Conservation (phyloP, 257 asterid genomes). For the Mitragyna speciosa region DNA sequence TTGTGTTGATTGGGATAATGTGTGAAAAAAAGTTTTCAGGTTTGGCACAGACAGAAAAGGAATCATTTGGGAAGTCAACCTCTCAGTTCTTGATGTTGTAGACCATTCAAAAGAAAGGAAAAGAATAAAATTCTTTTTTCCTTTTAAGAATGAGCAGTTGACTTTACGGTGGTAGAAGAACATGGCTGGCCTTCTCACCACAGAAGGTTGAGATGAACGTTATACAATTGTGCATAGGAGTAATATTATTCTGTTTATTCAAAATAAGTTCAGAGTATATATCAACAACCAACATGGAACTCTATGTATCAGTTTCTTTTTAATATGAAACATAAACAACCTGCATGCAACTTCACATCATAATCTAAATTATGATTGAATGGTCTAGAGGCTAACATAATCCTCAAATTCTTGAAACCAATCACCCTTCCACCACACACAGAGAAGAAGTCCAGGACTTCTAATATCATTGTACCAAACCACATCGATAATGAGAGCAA, state of each 20-base stretch:
- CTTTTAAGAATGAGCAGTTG: neutral
- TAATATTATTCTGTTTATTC: no score
- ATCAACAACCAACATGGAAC: neutral
- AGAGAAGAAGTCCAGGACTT: neutral
- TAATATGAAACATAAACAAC: neutral
- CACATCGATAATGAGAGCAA: neutral
- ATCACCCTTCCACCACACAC: neutral
- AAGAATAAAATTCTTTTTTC: neutral
- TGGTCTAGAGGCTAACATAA: neutral
- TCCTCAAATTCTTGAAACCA: neutral
- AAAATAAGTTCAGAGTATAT: no score
- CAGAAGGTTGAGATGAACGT: neutral
- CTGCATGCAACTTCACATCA: neutral
- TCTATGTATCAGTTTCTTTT: neutral
- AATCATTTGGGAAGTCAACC: neutral
- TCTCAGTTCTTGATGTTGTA: no score
- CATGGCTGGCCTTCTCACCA: neutral
- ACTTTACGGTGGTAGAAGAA: neutral
- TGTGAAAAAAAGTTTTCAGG: neutral
- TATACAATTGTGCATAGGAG: neutral
- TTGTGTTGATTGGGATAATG: no score
- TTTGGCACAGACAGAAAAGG: neutral
- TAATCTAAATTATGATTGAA: neutral
- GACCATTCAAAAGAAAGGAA: neutral
- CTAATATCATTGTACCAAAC: neutral